phyloP scores from a whole-genome alignment of 176 grass and related monocot species.

The Alopecurus myosuroides region DNA sequence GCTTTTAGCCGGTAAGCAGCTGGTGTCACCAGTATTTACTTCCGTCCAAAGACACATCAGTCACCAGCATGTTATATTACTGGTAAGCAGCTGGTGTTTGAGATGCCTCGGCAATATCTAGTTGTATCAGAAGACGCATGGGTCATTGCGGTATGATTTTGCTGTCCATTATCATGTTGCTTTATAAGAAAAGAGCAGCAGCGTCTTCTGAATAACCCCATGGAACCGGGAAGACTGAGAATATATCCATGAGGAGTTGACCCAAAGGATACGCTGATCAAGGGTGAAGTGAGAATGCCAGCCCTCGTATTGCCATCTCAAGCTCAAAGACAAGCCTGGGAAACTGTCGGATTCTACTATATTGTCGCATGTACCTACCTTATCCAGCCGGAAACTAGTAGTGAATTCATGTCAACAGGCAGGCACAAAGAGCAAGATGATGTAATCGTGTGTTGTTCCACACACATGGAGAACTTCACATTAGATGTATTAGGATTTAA shows the following conservation, averaged over 20 bases:
- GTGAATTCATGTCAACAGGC: background rate
- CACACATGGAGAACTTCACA: conserved; percentile 10
- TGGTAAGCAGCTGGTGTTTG: conserved; percentile 2
- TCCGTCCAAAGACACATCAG: background rate
- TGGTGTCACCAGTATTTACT: conserved; percentile 7
- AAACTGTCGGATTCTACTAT: conserved; percentile 1
- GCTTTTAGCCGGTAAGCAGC: conserved; percentile 15
- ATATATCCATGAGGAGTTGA: conserved; percentile 9
- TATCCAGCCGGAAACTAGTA: conserved; percentile 27
- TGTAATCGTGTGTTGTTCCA: conserved; percentile 28
- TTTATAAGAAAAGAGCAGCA: conserved; percentile 3
- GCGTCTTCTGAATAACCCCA: conserved; percentile 24
- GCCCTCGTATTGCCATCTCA: background rate
- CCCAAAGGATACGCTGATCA: conserved; percentile 6
- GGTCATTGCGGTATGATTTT: background rate
- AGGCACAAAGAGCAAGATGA: conserved; percentile 11
- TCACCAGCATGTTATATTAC: conserved; percentile 7
- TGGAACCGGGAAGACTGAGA: background rate
- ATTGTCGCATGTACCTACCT: background rate
- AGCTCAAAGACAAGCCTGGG: conserved; percentile 3
- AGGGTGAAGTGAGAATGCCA: conserved; percentile 5
- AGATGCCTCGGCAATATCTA: conserved; percentile 17
- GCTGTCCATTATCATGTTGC: background rate
- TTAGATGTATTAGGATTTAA: conserved; percentile 18
- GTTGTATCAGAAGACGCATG: background rate